phyloP scores from a whole-genome alignment of 495 filamentous ascomycete genomes.

The Acidiella bohemica region DNA sequence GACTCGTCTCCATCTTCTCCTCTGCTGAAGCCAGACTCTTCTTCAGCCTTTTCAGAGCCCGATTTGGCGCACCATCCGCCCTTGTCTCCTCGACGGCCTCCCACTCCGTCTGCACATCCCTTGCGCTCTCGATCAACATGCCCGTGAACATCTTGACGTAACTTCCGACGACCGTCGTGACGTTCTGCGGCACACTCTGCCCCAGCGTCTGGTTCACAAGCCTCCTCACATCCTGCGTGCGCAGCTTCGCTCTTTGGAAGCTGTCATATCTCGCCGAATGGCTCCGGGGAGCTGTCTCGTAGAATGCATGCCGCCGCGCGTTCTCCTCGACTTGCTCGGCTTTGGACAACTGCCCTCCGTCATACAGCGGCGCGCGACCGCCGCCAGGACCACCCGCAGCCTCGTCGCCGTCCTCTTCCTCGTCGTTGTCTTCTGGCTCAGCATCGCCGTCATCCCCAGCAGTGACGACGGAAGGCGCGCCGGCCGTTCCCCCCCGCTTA shows the following conservation, averaged over 20 bases:
- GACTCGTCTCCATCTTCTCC: constrained; percentile 24
- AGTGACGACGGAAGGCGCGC: constrained; percentile 17
- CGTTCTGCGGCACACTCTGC: constrained; percentile 66
- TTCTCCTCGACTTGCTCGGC: constrained; percentile 1
- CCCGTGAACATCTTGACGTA: constrained; percentile 77
- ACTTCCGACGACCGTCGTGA: constrained; percentile 65
- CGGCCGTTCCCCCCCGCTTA: constrained; percentile 45
- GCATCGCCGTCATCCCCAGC: constrained; percentile 4
- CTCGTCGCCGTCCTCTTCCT: constrained; percentile 6
- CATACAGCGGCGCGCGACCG: constrained; percentile 12
- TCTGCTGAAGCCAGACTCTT: constrained; percentile 14
- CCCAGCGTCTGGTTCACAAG: constrained; percentile 72
- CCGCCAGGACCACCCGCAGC: background rate
- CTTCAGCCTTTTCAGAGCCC: constrained; percentile 23
- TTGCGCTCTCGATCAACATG: constrained; percentile 66
- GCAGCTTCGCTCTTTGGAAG: constrained; percentile 56
- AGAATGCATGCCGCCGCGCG: constrained; percentile 2
- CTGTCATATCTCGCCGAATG: constrained; percentile 63
- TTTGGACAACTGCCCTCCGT: constrained; percentile 9
- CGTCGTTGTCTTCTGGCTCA: constrained; percentile 7
- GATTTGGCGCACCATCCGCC: constrained; percentile 14
- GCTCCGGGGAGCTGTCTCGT: constrained; percentile 19
- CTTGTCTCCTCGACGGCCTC: constrained; percentile 34
- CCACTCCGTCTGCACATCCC: constrained; percentile 70
- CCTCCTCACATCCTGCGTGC: constrained; percentile 36